Conservation (phyloP, 148 eudicot species). For the Pouteria glomerata region DNA sequence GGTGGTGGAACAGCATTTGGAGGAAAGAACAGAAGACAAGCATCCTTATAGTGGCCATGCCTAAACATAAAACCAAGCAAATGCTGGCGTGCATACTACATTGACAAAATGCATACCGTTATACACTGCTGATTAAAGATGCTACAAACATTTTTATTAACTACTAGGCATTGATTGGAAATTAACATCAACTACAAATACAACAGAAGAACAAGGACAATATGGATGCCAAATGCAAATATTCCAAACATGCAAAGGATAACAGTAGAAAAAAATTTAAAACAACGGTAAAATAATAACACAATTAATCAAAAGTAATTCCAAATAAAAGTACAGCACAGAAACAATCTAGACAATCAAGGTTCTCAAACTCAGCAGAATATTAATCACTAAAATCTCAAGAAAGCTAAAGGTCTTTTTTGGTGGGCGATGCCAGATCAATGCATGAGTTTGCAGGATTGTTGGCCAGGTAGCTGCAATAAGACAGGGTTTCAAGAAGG, state of each 20-base stretch:
- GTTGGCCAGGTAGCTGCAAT: background rate
- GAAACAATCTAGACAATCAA: background rate
- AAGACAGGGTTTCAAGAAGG: background rate
- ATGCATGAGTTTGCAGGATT: background rate
- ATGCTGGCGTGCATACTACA: slow-evolving; percentile 90
- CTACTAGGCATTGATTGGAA: background rate
- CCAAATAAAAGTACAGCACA: background rate
- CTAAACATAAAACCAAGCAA: slow-evolving; percentile 85
- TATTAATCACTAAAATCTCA: background rate
- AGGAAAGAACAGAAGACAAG: slow-evolving; percentile 83
- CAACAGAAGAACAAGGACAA: background rate
- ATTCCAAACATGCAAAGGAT: background rate
- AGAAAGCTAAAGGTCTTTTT: background rate
- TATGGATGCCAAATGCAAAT: background rate
- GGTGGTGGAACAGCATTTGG: slow-evolving; percentile 64
- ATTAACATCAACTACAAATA: background rate
- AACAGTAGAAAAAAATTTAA: background rate
- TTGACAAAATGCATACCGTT: slow-evolving; percentile 7
- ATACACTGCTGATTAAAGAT: background rate
- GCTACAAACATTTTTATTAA: background rate
- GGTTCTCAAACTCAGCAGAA: background rate
- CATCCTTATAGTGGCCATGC: slow-evolving; percentile 89
- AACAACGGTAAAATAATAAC: background rate
- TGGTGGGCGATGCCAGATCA: background rate
- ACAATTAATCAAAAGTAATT: background rate